A percentile compares a stretch with the other conserved stretches of the same genome.
Evolutionary conservation across 2,329 filamentous ascomycete species (phyloP).

Genomic region (Neofusicoccum cordaticola): DNA sequence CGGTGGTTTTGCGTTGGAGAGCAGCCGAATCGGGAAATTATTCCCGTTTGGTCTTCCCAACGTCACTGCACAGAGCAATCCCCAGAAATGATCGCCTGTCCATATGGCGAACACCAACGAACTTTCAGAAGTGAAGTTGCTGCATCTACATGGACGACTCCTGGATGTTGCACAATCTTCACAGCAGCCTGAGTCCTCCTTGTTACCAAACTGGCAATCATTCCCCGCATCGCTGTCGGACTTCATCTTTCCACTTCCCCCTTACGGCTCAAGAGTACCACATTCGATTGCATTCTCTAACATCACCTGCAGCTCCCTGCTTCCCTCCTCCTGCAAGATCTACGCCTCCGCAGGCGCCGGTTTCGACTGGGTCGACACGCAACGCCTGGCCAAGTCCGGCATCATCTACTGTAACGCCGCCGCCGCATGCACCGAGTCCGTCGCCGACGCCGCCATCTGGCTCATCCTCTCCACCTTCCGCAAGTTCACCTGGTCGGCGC

Average conservation of each 20-base stretch:
- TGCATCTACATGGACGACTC: too few relatives aligned
- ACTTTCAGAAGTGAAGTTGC: too few relatives aligned
- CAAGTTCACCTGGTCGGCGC: conserved; percentile 21
- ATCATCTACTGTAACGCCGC: conserved; percentile 26
- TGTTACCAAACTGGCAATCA: background rate
- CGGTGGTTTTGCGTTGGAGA: background rate
- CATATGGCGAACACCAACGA: background rate
- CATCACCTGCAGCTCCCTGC: conserved; percentile 31
- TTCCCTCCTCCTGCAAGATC: conserved; percentile 55
- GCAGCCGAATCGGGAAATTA: conserved; percentile 12
- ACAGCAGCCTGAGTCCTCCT: background rate
- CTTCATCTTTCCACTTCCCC: background rate
- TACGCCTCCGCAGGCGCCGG: conserved; percentile 61
- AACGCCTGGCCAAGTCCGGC: conserved; percentile 58
- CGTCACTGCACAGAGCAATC: background rate
- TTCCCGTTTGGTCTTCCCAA: background rate
- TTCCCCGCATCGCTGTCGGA: background rate
- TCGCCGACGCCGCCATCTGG: conserved; percentile 62
- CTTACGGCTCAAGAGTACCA: too few relatives aligned
- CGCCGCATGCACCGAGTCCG: conserved; percentile 62
- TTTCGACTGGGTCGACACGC: conserved; percentile 61
- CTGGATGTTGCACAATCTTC: background rate
- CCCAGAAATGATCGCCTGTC: background rate
- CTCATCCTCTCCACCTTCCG: conserved; percentile 63
- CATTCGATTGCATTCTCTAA: background rate